phyloP scores from a whole-genome alignment of 2,329 filamentous ascomycete genomes.

The Aspergillus sclerotialis region DNA sequence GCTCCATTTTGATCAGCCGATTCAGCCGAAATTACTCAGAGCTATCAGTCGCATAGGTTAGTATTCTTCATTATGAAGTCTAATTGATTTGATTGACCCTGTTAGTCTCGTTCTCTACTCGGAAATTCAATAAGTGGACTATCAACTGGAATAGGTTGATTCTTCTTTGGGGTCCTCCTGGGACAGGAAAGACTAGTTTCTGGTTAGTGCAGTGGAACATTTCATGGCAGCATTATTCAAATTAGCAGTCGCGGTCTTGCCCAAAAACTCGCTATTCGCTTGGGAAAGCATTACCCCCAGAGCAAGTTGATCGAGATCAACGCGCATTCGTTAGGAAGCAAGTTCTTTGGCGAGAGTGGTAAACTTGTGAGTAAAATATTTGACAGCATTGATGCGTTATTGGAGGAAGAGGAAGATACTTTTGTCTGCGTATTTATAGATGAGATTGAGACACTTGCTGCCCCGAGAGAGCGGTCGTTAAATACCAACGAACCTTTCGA shows the following conservation, averaged over 20 bases:
- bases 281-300: conserved; percentile 33
- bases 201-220: conserved; percentile 7
- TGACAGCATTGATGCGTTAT: conserved; percentile 29
- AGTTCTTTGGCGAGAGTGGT: conserved; percentile 43
- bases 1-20: conserved; percentile 37
- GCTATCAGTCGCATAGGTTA: conserved; percentile 34
- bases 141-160: conserved; percentile 51
- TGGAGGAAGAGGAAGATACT: conserved; percentile 31
- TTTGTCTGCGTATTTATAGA: conserved; percentile 44
- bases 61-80: background rate
- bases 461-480: conserved; percentile 34
- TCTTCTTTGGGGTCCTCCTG: conserved; percentile 85
- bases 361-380: conserved; percentile 40
- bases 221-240: conserved; percentile 1
- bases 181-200: conserved; percentile 74
- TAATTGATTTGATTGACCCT: background rate
- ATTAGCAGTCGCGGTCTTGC: conserved; percentile 34
- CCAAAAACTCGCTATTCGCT: conserved; percentile 45
- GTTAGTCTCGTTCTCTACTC: conserved; percentile 24
- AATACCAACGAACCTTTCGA: conserved; percentile 39
- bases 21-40: conserved; percentile 36
- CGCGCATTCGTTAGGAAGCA: conserved; percentile 40
- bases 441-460: conserved; percentile 45
- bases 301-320: conserved; percentile 42
- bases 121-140: conserved; percentile 27